Base-by-base conservation (phyloP, 495 filamentous ascomycete species). In the Hyaloscypha finlandica region DNA sequence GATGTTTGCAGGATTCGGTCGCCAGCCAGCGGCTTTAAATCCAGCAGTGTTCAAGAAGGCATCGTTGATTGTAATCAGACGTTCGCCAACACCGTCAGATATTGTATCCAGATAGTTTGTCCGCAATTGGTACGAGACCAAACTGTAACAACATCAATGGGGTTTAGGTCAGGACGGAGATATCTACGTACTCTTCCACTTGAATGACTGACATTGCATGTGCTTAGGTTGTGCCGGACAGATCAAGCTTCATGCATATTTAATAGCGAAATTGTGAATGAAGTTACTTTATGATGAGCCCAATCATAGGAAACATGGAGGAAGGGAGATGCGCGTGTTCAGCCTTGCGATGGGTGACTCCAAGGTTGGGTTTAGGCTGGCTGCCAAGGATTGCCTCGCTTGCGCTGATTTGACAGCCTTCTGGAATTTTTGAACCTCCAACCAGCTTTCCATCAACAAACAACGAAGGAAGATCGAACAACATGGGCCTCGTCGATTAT, bases 11-110 rank as follows among this genome's bases (percentile, higher is more conserved):
- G 89, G 84, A 69, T 91, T 90, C 33, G 89, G 79, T 33, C 89
- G 87, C 96, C 96, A 98, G 71, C 96, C 95, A 54, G 94, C 94
- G 37, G 93, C 89, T 74, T 95, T 94, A 80, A 97, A 98, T 59
- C 92, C 92, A n/a, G 93, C 91, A 29, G 92, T 90, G 74, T 97
- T 98, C 66, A 99, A 86, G 65, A 97, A 88, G 67, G 88, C 84
- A 70, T 93, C 89, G 76, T 98, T 94, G 67, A 99, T 87, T 48
- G 90, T 95, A 74, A 99, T 96, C 22, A 99, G 85, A 45, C 95
- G 89, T 75, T 99, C 95, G 58, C 96, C 95, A 48, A 98, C 93
- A 58, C 96, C 95, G 78, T 99, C 95, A 77, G 93, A 92, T 66
- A 97, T 91, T 52, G 89, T 86, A 55, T 90, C 90, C 6, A 99